These are phyloP conservation scores for Melastoma candidum DNA, from an alignment of 441 rosid species.

Conservation along the genomic window DNA sequence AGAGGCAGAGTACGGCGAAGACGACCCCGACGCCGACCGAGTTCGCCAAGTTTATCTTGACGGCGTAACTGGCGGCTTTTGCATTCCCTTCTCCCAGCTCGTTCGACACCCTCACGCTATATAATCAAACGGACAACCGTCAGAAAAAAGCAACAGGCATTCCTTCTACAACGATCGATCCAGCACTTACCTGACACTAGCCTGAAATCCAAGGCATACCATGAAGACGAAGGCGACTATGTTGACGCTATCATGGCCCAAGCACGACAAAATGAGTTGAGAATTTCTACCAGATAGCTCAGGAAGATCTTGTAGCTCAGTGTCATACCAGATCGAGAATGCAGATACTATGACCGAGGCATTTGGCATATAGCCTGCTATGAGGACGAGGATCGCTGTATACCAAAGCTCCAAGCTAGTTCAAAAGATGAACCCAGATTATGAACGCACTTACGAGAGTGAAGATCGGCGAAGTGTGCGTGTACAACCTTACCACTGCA, in stretches of 20 bases:
- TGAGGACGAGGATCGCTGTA: slow-evolving; percentile 35
- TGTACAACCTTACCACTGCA: slow-evolving; percentile 33
- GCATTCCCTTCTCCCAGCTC: slow-evolving; percentile 39
- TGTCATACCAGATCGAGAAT: slow-evolving; percentile 55
- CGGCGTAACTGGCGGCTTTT: slow-evolving; percentile 23
- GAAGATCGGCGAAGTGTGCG: background rate
- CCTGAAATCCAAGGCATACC: slow-evolving; percentile 24
- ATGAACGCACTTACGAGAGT: too few relatives aligned
- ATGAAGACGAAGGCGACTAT: slow-evolving; percentile 35
- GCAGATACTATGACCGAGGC: slow-evolving; percentile 46
- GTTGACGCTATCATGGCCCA: slow-evolving; percentile 28
- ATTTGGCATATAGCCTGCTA: slow-evolving; percentile 55
- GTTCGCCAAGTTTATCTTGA: slow-evolving; percentile 17
- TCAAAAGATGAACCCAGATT: background rate
- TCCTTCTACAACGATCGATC: too few relatives aligned
- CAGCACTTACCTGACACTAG: slow-evolving; percentile 20
- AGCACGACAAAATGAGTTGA: background rate
- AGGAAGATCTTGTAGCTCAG: background rate
- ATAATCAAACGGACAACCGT: background rate
- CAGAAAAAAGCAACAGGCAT: too few relatives aligned
- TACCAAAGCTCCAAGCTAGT: slow-evolving; percentile 61
- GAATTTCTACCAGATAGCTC: background rate
- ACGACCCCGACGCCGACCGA: slow-evolving; percentile 21
- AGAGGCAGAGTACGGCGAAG: slow-evolving; percentile 22
- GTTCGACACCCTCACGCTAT: slow-evolving; percentile 36